Conservation (phyloP, 2,329 filamentous ascomycete genomes). For the Fusarium nisikadoi region DNA sequence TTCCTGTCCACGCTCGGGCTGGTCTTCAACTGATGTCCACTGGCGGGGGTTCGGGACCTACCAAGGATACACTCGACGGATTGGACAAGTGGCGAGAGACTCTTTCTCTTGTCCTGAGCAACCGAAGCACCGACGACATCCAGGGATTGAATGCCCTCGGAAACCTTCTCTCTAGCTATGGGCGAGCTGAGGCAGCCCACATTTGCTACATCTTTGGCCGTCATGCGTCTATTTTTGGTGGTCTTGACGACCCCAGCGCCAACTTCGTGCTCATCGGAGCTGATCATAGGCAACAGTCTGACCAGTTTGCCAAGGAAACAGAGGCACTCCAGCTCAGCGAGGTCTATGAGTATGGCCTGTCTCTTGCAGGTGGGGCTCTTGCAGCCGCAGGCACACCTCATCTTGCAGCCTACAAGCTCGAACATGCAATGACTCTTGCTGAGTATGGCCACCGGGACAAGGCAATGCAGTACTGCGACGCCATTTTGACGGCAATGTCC, state of each 20-base stretch:
- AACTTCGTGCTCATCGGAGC: constrained; percentile 87
- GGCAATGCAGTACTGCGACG: constrained; percentile 91
- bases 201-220: constrained; percentile 92
- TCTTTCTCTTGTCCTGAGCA: constrained; percentile 84
- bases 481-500: constrained; percentile 79
- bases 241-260: constrained; percentile 81
- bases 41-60: constrained; percentile 67
- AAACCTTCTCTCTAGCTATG: constrained; percentile 84
- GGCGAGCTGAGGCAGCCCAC: constrained; percentile 89
- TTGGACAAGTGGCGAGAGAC: constrained; percentile 96
- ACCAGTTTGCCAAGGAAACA: constrained; percentile 80
- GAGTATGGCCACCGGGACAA: constrained; percentile 85
- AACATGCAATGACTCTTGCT: constrained; percentile 84
- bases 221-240: constrained; percentile 76
- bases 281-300: constrained; percentile 77
- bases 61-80: constrained; percentile 81
- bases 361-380: constrained; percentile 68
- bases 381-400: constrained; percentile 75
- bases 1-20: constrained; percentile 89
- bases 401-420: constrained; percentile 88
- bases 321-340: constrained; percentile 95
- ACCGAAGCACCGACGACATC: constrained; percentile 83
- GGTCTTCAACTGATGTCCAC: constrained; percentile 91
- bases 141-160: constrained; percentile 83
- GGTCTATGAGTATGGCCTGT: constrained; percentile 90